A percentile compares a stretch with the other conserved stretches of the same genome.
Evolutionary conservation across 2,329 filamentous ascomycete genomes (phyloP).

Genomic region (Cytospora mali): DNA sequence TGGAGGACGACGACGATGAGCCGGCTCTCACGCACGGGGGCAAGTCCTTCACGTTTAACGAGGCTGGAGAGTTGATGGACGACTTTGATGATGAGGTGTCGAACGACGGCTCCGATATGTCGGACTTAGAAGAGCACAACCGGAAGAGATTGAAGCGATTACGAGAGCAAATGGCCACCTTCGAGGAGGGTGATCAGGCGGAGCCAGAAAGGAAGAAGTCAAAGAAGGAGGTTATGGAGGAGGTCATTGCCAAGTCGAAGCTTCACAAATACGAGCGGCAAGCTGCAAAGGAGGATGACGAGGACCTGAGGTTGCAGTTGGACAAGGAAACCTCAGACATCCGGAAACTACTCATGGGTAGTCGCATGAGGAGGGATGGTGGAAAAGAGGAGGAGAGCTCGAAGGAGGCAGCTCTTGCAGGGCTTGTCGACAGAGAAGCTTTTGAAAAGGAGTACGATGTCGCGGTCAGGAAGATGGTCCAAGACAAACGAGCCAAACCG

Average conservation of each 20-base stretch:
- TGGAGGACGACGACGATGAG: constrained; percentile 78
- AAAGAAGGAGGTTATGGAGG: constrained; percentile 97
- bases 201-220: constrained; percentile 86
- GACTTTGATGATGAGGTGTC: constrained; percentile 76
- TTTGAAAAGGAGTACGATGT: constrained; percentile 89
- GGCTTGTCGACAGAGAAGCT: constrained; percentile 63
- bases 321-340: constrained; percentile 82
- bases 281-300: constrained; percentile 88
- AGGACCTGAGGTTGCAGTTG: constrained; percentile 80
- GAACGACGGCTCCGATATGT: constrained; percentile 60
- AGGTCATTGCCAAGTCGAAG: constrained; percentile 97
- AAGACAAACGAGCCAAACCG: constrained; percentile 82
- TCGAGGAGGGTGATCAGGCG: constrained; percentile 51
- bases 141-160: constrained; percentile 59
- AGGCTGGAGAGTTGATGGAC: constrained; percentile 57
- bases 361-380: constrained; percentile 40
- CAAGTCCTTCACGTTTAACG: constrained; percentile 68
- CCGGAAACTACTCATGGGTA: constrained; percentile 67
- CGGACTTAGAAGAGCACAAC: constrained; percentile 48
- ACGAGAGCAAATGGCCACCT: constrained; percentile 47
- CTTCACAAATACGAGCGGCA: constrained; percentile 93
- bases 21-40: constrained; percentile 82
- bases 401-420: constrained; percentile 34
- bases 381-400: constrained; percentile 32
- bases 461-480: constrained; percentile 77